These are phyloP conservation scores for Eutrema japonicum DNA, from an alignment of 345 rosid species.

Conservation along the genomic window DNA sequence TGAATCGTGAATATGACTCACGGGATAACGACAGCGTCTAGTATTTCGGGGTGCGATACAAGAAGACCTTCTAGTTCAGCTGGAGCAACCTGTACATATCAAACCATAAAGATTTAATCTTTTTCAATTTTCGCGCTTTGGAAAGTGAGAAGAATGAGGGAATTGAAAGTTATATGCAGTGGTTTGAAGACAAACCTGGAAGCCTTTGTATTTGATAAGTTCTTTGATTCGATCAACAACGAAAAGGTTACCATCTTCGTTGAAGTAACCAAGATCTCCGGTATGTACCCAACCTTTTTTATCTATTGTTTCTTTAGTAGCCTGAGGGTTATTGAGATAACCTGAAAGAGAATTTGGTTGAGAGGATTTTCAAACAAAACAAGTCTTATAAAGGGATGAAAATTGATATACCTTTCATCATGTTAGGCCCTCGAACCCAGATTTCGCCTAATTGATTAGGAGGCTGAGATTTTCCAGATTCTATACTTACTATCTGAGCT, in stretches of 20 bases:
- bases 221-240: conserved; percentile 92
- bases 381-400: not conserved
- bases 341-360: conserved; percentile 51
- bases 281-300: conserved; percentile 88
- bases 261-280: conserved; percentile 88
- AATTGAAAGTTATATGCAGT: no score
- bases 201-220: conserved; percentile 92
- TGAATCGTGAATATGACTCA: conserved; percentile 48
- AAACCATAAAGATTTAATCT: not conserved
- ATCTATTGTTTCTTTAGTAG: conserved; percentile 74
- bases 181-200: conserved; percentile 57
- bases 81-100: conserved; percentile 77
- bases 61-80: conserved; percentile 97
- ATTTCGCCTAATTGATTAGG: conserved; percentile 82
- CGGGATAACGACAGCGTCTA: conserved; percentile 93
- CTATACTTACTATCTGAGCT: conserved; percentile 65
- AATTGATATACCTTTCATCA: conserved; percentile 71
- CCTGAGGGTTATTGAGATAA: conserved; percentile 73
- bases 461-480: conserved; percentile 67
- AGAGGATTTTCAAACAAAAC: not conserved
- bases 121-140: no score
- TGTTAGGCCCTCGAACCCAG: conserved; percentile 89
- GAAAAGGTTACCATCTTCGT: conserved; percentile 68
- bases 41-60: conserved; percentile 79
- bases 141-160: no score